Evolutionary conservation across 1,139 yeast species (phyloP).

Genomic region (Saccharomyces pastorianus): DNA sequence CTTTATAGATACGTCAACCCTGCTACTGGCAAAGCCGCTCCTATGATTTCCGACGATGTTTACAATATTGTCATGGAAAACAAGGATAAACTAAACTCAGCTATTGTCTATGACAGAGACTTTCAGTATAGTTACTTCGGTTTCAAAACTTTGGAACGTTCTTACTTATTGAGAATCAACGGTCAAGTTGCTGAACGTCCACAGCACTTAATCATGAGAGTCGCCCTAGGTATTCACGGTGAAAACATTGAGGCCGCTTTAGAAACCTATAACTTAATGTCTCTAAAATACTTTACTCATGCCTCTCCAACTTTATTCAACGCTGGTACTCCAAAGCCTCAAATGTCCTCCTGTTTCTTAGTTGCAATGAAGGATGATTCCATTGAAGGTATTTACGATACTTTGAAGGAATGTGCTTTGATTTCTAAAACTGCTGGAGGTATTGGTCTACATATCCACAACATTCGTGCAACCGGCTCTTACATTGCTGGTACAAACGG

Average conservation of each 20-base stretch:
- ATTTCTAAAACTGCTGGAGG: conserved; percentile 91
- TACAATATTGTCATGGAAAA: conserved; percentile 52
- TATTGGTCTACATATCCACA: conserved; percentile 75
- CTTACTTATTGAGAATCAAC: conserved; percentile 57
- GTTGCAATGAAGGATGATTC: conserved; percentile 84
- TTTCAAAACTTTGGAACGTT: conserved; percentile 76
- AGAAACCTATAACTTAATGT: conserved; percentile 78
- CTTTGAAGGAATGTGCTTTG: conserved; percentile 75
- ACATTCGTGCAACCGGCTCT: conserved; percentile 76
- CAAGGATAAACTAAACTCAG: conserved; percentile 61
- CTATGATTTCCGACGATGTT: conserved; percentile 58
- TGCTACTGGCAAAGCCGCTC: conserved; percentile 49
- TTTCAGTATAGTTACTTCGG: conserved; percentile 76
- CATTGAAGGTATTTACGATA: conserved; percentile 82
- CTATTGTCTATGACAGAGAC: conserved; percentile 74
- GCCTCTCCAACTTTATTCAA: conserved; percentile 87
- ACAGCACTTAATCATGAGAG: conserved; percentile 83
- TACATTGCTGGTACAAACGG: conserved; percentile 87
- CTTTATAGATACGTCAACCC: conserved; percentile 66
- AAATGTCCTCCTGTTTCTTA: conserved; percentile 81
- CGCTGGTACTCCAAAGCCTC: conserved; percentile 80
- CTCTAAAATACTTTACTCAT: conserved; percentile 73
- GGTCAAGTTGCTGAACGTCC: conserved; percentile 81
- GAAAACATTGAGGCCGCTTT: conserved; percentile 58
- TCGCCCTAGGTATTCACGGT: conserved; percentile 80